Conservation (phyloP, 257 asterid genomes). For the Cordia subcordata region DNA sequence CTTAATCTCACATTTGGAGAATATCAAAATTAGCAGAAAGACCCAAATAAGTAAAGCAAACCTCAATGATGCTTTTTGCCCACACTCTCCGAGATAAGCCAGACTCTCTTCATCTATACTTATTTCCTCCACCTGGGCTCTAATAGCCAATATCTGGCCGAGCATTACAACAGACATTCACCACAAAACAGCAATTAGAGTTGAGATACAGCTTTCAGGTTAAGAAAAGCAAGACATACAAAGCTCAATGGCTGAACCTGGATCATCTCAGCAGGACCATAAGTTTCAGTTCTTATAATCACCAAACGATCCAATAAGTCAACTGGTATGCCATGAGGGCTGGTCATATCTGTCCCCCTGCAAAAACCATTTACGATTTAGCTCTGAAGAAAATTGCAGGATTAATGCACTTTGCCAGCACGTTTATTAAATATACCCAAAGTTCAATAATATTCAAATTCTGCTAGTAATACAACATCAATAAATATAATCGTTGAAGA, state of each 20-base stretch:
- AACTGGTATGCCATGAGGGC: constrained; percentile 96
- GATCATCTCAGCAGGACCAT: constrained; percentile 97
- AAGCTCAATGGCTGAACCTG: constrained; percentile 44
- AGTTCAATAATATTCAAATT: neutral
- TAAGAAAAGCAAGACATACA: neutral
- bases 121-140: constrained; percentile 95
- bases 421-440: neutral
- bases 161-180: constrained; percentile 5
- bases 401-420: neutral
- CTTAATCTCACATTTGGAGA: neutral
- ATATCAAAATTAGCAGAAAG: neutral
- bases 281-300: constrained; percentile 86
- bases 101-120: constrained; percentile 82
- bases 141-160: constrained; percentile 78
- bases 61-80: constrained; percentile 85
- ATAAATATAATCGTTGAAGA: neutral
- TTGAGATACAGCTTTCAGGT: neutral
- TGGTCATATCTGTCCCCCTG: constrained; percentile 93
- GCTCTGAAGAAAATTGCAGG: neutral
- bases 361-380: constrained; percentile 2
- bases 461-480: too few relatives aligned
- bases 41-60: constrained; percentile 9
- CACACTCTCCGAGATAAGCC: constrained; percentile 86
- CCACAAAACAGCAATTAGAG: neutral
- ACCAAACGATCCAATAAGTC: constrained; percentile 88